Conservation (phyloP, 306 rosid species). For the Acacia melanoxylon region DNA sequence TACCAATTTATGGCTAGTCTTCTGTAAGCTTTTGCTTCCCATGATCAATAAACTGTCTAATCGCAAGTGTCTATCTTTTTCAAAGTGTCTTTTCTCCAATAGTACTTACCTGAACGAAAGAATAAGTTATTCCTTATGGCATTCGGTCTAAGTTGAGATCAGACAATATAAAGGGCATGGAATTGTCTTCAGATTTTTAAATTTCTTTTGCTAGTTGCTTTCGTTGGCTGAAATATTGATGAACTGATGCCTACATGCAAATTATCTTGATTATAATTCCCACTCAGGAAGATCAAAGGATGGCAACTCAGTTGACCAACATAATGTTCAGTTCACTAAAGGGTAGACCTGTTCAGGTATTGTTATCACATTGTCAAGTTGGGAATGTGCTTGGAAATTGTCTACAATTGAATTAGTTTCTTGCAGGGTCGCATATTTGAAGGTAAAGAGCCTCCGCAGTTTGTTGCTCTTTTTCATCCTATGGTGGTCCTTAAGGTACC, state of each 20-base stretch:
- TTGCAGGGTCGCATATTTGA: slow-evolving; percentile 83
- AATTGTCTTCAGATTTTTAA: not conserved
- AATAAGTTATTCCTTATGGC: slow-evolving; percentile 17
- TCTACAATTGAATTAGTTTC: slow-evolving; percentile 36
- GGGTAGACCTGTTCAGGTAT: slow-evolving; percentile 98
- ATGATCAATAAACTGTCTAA: not conserved
- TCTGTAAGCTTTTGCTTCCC: not conserved
- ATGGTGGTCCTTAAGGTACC: slow-evolving; percentile 88
- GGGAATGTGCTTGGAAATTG: slow-evolving; percentile 27
- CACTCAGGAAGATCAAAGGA: slow-evolving; percentile 73
- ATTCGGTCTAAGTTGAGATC: not conserved
- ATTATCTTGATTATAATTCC: slow-evolving; percentile 27
- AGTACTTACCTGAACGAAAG: not conserved
- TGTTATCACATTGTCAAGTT: slow-evolving; percentile 31
- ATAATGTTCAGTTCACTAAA: slow-evolving; percentile 74
- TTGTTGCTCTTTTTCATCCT: slow-evolving; percentile 89
- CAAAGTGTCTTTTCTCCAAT: not conserved
- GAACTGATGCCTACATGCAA: slow-evolving; percentile 1
- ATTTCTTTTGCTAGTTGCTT: not conserved
- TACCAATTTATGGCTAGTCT: not conserved
- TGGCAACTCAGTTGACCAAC: slow-evolving; percentile 66
- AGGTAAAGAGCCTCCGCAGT: slow-evolving; percentile 91
- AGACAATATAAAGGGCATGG: not conserved
- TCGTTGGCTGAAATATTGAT: slow-evolving; percentile 4
- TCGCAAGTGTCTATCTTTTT: not conserved